Evolutionary conservation across 1,139 yeast species (phyloP).

Genomic region (Yamadazyma spencermartinsiae): DNA sequence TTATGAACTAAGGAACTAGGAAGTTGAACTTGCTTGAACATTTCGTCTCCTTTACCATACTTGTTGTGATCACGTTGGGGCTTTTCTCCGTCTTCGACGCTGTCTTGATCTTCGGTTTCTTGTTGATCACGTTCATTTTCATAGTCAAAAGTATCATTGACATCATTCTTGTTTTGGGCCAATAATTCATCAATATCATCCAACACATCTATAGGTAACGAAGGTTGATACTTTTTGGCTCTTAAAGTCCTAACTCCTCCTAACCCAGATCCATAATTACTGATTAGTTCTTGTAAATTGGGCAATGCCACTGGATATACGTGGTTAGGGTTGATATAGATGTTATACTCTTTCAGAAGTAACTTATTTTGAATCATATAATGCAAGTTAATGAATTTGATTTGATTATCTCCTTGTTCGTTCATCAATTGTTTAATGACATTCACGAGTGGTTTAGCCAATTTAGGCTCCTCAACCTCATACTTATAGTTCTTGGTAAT

Average conservation of each 20-base stretch:
- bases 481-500: conserved; percentile 76
- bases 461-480: conserved; percentile 74
- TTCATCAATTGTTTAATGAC: conserved; percentile 32
- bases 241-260: conserved; percentile 51
- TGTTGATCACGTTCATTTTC: conserved; percentile 25
- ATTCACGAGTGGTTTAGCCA: conserved; percentile 49
- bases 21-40: conserved; percentile 50
- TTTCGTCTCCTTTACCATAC: conserved; percentile 43
- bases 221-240: conserved; percentile 59
- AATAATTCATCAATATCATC: conserved; percentile 65
- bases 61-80: conserved; percentile 8
- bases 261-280: conserved; percentile 60
- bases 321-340: conserved; percentile 50
- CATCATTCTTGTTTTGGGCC: conserved; percentile 30
- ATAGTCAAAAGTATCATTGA: conserved; percentile 39
- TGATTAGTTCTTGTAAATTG: conserved; percentile 57
- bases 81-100: background rate
- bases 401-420: conserved; percentile 43
- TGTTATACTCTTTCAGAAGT: conserved; percentile 40
- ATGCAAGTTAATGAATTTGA: conserved; percentile 31
- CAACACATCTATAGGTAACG: conserved; percentile 55
- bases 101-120: conserved; percentile 15
- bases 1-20: conserved; percentile 56
- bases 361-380: conserved; percentile 47
- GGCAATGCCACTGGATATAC: conserved; percentile 59